These are phyloP conservation scores for Tetrapyrgos nigripes DNA, from an alignment of 1,284 basidiomycete genomes.

Conservation along the genomic window DNA sequence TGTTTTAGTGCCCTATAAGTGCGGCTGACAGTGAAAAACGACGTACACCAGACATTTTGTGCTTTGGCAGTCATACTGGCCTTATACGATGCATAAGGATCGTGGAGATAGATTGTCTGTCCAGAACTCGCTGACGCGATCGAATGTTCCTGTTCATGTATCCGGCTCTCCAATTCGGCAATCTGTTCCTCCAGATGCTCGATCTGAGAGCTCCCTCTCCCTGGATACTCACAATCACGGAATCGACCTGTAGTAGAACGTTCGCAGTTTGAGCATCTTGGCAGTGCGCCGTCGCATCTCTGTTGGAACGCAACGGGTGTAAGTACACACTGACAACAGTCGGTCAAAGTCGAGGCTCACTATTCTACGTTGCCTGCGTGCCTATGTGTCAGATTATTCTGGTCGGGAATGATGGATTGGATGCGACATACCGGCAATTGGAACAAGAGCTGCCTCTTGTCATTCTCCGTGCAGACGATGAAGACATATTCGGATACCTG, in stretches of 20 bases:
- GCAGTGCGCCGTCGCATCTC: constrained; percentile 13
- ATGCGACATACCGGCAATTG: constrained; percentile 10
- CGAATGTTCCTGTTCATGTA: constrained; percentile 9
- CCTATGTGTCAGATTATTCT: neutral
- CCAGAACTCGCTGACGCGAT: neutral
- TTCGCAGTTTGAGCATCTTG: constrained; percentile 13
- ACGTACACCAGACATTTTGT: neutral
- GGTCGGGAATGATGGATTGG: neutral
- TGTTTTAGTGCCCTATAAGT: no score
- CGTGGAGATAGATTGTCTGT: neutral
- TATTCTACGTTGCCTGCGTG: constrained; percentile 11
- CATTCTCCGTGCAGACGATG: neutral
- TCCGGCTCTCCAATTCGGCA: constrained; percentile 6
- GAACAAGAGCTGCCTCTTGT: constrained; percentile 6
- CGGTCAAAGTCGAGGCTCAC: neutral
- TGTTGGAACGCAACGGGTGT: neutral
- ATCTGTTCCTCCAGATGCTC: constrained; percentile 14
- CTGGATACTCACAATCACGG: constrained; percentile 15
- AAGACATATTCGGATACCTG: no score
- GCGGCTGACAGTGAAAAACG: neutral
- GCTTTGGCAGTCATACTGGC: neutral
- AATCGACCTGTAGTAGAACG: constrained; percentile 5
- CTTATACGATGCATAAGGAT: constrained; percentile 10
- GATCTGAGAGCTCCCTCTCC: constrained; percentile 2
- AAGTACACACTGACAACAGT: neutral